Evolutionary conservation across 2,329 filamentous ascomycete genomes (phyloP).

Genomic region (Aureobasidium sp.): DNA sequence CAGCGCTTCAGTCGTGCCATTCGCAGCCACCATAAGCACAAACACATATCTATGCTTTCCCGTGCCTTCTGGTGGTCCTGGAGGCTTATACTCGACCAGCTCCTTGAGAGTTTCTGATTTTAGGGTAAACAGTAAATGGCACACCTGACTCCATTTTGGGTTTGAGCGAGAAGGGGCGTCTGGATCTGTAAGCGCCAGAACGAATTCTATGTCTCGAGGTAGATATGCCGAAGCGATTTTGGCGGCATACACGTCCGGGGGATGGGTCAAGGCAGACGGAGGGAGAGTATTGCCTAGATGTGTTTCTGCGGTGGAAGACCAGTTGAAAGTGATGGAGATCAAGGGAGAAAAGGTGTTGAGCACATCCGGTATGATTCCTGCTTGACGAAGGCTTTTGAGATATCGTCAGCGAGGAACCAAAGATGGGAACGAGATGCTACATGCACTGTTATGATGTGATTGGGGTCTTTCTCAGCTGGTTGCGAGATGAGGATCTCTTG

Average conservation of each 20-base stretch:
- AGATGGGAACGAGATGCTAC: background rate
- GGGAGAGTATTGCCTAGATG: constrained; percentile 61
- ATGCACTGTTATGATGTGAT: background rate
- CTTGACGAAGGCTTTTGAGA: background rate
- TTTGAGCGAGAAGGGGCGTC: constrained; percentile 62
- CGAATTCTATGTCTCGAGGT: constrained; percentile 31
- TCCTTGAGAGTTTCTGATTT: constrained; percentile 37
- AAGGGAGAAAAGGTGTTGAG: constrained; percentile 66
- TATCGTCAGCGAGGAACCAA: background rate
- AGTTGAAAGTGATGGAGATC: constrained; percentile 55
- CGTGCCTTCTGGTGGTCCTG: constrained; percentile 60
- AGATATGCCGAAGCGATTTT: background rate
- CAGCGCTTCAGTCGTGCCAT: constrained; percentile 46
- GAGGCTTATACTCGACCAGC: constrained; percentile 58
- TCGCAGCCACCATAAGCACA: constrained; percentile 52
- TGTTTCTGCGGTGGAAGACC: constrained; percentile 49
- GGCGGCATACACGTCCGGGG: constrained; percentile 43
- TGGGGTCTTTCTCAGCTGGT: constrained; percentile 2
- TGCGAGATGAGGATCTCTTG: background rate
- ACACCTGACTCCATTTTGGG: constrained; percentile 64
- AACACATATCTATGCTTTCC: constrained; percentile 66
- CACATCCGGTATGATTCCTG: constrained; percentile 46
- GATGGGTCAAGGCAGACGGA: constrained; percentile 45
- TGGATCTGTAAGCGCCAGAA: constrained; percentile 61
- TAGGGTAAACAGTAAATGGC: constrained; percentile 58